Evolutionary conservation across 1,139 yeast genomes (phyloP), one percentile per base, ranked within the genome.

Genomic region (Geotrichum reessii): DNA sequence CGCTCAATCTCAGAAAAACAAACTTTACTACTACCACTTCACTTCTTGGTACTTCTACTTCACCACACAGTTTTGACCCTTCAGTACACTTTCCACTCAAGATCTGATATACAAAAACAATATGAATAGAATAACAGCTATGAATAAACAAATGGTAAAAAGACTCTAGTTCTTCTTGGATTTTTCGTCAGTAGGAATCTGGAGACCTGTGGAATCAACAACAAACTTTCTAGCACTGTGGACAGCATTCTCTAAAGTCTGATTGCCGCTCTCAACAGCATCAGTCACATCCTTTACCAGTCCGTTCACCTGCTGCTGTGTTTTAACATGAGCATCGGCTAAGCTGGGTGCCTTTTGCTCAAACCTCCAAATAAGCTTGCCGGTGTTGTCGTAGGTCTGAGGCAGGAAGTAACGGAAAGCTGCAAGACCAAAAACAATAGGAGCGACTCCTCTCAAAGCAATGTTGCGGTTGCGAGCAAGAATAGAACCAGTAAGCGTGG

Each of bases 321-420:
- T 77, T 53, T 72, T 69, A 56, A 77, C 74, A 67, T 92, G 97
- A 60, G 81, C 82, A 55, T 81, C 74, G 8, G 95, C 91, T 50
- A 90, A 72, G 48, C 76, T 77, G 2, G 97, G 95, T 58, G 86
- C 75, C 60, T 78, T 73, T 69, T 83, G 77, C 73, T 93, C 97
- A 64, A 84, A 77, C 57, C 76, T 77, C 84, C 92, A 86, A 2
- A 82, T 73, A 64, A 86, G 82, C 11, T 75, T 74, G 24, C 80
- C 75, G 9, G 92, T 83, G 70, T 88, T 90, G 48, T 71, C 70
- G 67, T 82, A 89, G 0, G 99, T 91, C 51, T 79, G 74, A 27
- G 99, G 99, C 66, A 92, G 78, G 64, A 87, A 85, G 72, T 84
- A 81, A 61, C 78, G 81, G 74, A 91, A 89, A 0, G 96, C 85